Conservation (phyloP, 805 yeast genomes). For the Saturnispora kantuleensis region DNA sequence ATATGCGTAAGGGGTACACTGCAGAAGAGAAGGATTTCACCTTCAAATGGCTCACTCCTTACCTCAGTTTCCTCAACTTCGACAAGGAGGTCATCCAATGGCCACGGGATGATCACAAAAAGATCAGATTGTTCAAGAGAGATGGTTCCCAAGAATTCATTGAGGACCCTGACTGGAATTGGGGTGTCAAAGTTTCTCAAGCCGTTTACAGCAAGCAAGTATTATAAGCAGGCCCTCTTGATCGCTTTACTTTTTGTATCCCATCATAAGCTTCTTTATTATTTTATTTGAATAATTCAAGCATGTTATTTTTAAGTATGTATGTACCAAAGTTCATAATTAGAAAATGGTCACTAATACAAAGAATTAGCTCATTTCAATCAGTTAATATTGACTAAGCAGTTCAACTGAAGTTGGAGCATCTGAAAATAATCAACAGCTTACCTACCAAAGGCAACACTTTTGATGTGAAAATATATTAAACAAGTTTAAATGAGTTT, state of each 20-base stretch:
- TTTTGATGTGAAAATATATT: background rate
- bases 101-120: conserved; percentile 21
- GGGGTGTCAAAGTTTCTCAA: conserved; percentile 29
- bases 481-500: background rate
- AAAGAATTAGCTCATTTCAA: too few species aligned
- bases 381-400: too few species aligned
- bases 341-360: too few species aligned
- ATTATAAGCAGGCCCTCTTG: background rate
- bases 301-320: too few species aligned
- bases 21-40: conserved; percentile 21
- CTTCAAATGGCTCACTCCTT: conserved; percentile 24
- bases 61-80: conserved; percentile 23
- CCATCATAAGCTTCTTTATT: too few species aligned
- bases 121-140: conserved; percentile 22
- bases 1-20: conserved; percentile 19
- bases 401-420: too few species aligned
- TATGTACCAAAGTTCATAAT: too few species aligned
- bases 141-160: conserved; percentile 23
- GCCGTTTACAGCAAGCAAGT: conserved; percentile 20
- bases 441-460: background rate
- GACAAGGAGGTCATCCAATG: conserved; percentile 21
- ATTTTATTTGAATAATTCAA: too few species aligned
- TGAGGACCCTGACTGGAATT: conserved; percentile 29
- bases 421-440: background rate
- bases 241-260: too few species aligned